Base-by-base conservation (phyloP, 2,329 filamentous ascomycete genomes). In the Penicillium corylophilum region DNA sequence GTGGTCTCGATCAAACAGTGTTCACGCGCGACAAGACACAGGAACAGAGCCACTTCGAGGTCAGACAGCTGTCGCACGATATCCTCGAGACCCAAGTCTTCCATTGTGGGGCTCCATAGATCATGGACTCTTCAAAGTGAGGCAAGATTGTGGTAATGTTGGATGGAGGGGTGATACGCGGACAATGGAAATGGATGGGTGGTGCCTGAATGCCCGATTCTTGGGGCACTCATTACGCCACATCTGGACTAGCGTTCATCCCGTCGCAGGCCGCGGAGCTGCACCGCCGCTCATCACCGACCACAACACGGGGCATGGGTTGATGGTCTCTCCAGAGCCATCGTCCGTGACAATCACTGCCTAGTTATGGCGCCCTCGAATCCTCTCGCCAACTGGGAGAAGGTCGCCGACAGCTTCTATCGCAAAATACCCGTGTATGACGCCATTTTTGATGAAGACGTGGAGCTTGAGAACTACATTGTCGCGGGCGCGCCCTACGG, bases 371-470 rank as follows among this genome's bases (percentile, higher is more conserved):
- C 75, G 48, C 67, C 71, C 38, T 74, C 77, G 55, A 86, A 84
- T 66, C 82, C 92, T 66, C 90, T 90, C 64, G 88, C 90, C 65
- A 90, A 93, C 73, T 99, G 94, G 94, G 91, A 96, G 79, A 88
- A 84, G 73, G 85, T 97, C 61, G 94, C 90, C 69, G 89, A 95
- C 74, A 87, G 85, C 66, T 97, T 95, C 80, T 99, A 97, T 77
- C 89, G 93, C 71, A 96, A 95, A 78, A 86, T 89, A 51, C 89
- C 93, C 73, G 84, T 96, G 55, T 99, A 97, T 79, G 92, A 91
- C 55, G 88, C 86, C 60, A 83, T 97, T 59, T 99, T 97, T 72
- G 91, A 96, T 74, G 84, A 89, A 68, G 91, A 96, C 69, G 80
- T 96, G 56, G 92, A 99, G 76, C 83, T 99, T 62, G 92, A 96